These are phyloP conservation scores for Alternaria longipes DNA, from an alignment of 2,329 filamentous ascomycete genomes.

Conservation along the genomic window DNA sequence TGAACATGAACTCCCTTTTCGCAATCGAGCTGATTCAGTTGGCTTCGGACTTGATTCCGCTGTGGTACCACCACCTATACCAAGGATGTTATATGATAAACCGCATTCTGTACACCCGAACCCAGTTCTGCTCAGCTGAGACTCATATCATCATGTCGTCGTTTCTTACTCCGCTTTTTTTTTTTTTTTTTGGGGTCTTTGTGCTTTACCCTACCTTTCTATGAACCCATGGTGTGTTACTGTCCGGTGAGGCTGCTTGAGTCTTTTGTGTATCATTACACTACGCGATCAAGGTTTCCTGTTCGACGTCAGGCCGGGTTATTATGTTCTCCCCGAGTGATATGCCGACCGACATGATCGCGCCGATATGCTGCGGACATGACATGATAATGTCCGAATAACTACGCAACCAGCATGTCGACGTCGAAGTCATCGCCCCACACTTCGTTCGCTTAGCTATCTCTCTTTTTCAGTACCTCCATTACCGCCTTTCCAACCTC, in stretches of 20 bases:
- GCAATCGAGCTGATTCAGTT: conserved; percentile 1
- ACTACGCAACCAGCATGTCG: neutral
- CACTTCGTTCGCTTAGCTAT: neutral
- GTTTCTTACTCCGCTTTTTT: neutral
- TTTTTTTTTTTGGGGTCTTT: neutral
- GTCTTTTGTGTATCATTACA: neutral
- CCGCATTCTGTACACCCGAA: conserved; percentile 18
- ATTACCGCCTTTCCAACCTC: conserved; percentile 38
- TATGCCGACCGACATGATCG: neutral
- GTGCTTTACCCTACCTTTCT: conserved; percentile 38
- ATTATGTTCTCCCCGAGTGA: neutral
- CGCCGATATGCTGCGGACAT: neutral
- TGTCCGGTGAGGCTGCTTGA: conserved; percentile 31
- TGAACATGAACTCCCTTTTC: neutral
- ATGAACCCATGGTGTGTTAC: conserved; percentile 22
- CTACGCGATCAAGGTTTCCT: neutral
- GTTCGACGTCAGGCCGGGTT: neutral
- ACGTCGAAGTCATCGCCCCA: neutral
- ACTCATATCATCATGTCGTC: conserved; percentile 28
- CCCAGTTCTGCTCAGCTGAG: conserved; percentile 23
- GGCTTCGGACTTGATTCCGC: conserved; percentile 5
- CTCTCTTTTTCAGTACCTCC: conserved; percentile 36
- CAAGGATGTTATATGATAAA: conserved; percentile 25
- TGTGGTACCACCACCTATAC: conserved; percentile 2
- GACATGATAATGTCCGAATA: neutral